A percentile compares a stretch with the other conserved stretches of the same genome.
Conservation (phyloP, 306 rosid species). For the Albizia julibrissin region DNA sequence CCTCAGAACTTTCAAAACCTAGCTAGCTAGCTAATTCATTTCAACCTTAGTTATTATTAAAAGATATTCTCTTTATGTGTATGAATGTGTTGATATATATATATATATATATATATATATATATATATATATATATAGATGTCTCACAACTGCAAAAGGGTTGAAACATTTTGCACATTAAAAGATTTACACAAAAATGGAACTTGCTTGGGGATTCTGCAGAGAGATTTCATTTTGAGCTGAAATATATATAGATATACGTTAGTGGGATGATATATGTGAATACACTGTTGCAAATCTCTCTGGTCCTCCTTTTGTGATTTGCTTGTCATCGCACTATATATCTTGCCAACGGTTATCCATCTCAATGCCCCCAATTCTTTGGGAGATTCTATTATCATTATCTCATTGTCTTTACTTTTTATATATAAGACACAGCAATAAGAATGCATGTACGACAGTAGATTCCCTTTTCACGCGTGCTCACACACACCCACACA, state of each 20-base stretch:
- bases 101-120: neutral
- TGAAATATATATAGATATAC: neutral
- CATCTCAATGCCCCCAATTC: constrained; percentile 32
- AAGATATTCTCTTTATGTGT: too few species aligned
- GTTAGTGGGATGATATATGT: neutral
- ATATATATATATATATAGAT: neutral
- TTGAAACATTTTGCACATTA: neutral
- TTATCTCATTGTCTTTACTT: neutral
- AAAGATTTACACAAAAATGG: neutral
- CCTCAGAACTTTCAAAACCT: neutral
- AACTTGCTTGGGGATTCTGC: neutral
- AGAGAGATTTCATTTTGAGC: neutral
- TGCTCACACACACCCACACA: neutral
- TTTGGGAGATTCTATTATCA: constrained; percentile 44
- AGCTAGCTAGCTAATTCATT: neutral
- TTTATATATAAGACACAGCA: neutral
- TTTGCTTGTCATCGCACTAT: constrained; percentile 37
- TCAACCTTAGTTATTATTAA: too few species aligned
- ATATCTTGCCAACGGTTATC: constrained; percentile 8
- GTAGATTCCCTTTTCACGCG: constrained; percentile 28
- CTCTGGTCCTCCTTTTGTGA: neutral
- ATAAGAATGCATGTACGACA: neutral
- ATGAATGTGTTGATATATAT: too few species aligned
- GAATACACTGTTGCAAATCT: neutral
- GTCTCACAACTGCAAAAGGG: neutral